A percentile compares a stretch with the other conserved stretches of the same genome.
phyloP scores from a whole-genome alignment of 768 basidiomycete genomes.

The Clavaria fumosa region DNA sequence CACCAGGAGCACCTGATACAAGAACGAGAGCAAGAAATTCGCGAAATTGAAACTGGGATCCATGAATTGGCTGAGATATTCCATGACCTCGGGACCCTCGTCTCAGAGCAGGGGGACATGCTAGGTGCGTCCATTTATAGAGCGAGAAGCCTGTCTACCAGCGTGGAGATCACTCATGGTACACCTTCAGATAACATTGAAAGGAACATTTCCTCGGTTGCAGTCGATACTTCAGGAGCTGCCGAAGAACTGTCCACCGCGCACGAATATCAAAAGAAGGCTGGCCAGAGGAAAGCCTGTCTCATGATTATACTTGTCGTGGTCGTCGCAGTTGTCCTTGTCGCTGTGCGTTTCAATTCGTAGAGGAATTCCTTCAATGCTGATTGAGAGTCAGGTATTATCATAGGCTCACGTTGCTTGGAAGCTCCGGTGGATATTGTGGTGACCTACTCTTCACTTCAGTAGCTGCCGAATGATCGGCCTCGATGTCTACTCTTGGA shows the following conservation, averaged over 20 bases:
- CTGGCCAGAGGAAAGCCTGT: constrained; percentile 80
- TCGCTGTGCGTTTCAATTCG: no score
- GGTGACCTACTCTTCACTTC: no score
- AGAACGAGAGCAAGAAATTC: constrained; percentile 88
- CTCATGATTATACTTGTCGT: constrained; percentile 76
- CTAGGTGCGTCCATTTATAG: constrained; percentile 42
- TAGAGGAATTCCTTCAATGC: no score
- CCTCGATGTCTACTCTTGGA: no score
- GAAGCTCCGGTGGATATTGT: no score
- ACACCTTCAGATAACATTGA: constrained; percentile 74
- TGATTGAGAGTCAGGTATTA: no score
- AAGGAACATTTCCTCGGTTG: constrained; percentile 78
- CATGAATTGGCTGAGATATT: constrained; percentile 95
- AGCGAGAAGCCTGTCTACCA: background rate
- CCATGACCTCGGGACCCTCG: constrained; percentile 86
- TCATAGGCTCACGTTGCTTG: no score
- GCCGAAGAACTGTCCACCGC: constrained; percentile 80
- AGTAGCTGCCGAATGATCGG: no score
- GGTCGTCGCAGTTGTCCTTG: constrained; percentile 75
- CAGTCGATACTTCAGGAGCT: constrained; percentile 67
- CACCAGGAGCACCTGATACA: constrained; percentile 92
- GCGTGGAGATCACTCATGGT: background rate
- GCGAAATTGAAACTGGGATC: constrained; percentile 93
- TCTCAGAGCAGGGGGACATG: constrained; percentile 89
- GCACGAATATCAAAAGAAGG: constrained; percentile 86